A percentile compares a stretch with the other conserved stretches of the same genome.
These are phyloP conservation scores for Diaporthe humulicola DNA, from an alignment of 2,329 filamentous ascomycete genomes.

Conservation along the genomic window DNA sequence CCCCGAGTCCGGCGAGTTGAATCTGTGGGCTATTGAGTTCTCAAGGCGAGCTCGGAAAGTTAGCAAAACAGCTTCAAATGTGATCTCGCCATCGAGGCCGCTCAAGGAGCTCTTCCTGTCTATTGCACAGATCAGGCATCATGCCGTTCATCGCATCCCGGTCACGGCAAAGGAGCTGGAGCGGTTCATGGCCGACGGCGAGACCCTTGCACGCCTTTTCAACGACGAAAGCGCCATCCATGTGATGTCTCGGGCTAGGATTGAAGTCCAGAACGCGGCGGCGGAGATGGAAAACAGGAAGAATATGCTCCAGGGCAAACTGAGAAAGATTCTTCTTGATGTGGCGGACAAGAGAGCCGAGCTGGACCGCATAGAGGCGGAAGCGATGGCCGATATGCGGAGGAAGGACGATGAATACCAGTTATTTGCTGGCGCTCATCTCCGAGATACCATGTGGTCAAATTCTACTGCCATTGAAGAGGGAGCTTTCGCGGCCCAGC, in stretches of 20 bases:
- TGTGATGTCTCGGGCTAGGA: slow-evolving; percentile 47
- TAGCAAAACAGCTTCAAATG: slow-evolving; percentile 40
- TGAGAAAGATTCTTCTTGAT: slow-evolving; percentile 46
- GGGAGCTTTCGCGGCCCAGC: neutral
- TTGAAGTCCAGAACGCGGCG: slow-evolving; percentile 47
- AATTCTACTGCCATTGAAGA: neutral
- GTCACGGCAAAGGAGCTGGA: slow-evolving; percentile 15
- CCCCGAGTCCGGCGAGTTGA: slow-evolving; percentile 53
- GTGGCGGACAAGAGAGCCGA: slow-evolving; percentile 52
- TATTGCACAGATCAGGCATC: slow-evolving; percentile 21
- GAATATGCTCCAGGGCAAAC: slow-evolving; percentile 48
- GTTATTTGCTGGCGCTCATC: slow-evolving; percentile 46
- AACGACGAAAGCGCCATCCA: slow-evolving; percentile 46
- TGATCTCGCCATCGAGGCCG: neutral
- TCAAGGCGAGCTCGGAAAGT: neutral
- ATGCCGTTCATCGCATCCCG: slow-evolving; percentile 31
- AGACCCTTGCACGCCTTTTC: slow-evolving; percentile 47
- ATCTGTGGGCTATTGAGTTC: slow-evolving; percentile 46
- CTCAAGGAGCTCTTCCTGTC: neutral
- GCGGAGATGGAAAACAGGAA: slow-evolving; percentile 51
- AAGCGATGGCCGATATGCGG: slow-evolving; percentile 46
- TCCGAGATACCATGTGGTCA: slow-evolving; percentile 46
- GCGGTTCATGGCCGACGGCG: slow-evolving; percentile 43
- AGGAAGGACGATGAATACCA: slow-evolving; percentile 48
- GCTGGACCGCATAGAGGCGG: slow-evolving; percentile 51